Evolutionary conservation across 768 basidiomycete genomes (phyloP).

Genomic region (Kwoniella pini): DNA sequence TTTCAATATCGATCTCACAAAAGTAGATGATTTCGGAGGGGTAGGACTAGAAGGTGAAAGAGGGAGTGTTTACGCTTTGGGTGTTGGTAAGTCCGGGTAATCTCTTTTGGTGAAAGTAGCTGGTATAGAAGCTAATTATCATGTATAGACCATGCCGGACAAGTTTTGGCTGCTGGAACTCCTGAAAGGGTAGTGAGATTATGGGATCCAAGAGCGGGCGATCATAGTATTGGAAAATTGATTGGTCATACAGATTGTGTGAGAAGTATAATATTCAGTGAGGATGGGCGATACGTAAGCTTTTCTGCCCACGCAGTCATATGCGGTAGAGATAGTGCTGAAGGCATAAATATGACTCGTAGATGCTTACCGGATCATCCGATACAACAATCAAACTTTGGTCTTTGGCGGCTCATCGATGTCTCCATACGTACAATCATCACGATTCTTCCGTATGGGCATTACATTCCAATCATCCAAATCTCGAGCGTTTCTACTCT

Average conservation of each 20-base stretch:
- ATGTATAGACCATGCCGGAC: constrained; percentile 69
- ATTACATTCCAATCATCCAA: constrained; percentile 80
- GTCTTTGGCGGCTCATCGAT: constrained; percentile 82
- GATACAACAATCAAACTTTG: constrained; percentile 65
- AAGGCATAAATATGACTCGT: too few species aligned
- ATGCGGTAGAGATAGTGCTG: too few species aligned
- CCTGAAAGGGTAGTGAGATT: constrained; percentile 86
- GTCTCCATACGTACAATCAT: constrained; percentile 92
- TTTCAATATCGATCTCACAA: constrained; percentile 45
- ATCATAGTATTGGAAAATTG: constrained; percentile 71
- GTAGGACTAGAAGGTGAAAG: constrained; percentile 45
- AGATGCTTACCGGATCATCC: constrained; percentile 55
- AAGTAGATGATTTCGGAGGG: constrained; percentile 38
- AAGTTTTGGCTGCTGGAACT: constrained; percentile 80
- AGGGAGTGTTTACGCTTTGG: constrained; percentile 54
- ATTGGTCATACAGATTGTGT: constrained; percentile 98
- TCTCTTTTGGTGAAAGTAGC: not conserved
- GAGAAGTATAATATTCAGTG: constrained; percentile 80
- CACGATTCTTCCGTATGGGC: constrained; percentile 92
- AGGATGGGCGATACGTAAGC: constrained; percentile 86
- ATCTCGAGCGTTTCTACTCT: constrained; percentile 86
- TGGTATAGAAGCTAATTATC: not conserved
- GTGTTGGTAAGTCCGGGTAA: constrained; percentile 36
- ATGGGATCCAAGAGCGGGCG: constrained; percentile 90
- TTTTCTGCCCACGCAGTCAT: too few species aligned